phyloP scores from a whole-genome alignment of 176 grass and related monocot species.

The Poa pratensis region DNA sequence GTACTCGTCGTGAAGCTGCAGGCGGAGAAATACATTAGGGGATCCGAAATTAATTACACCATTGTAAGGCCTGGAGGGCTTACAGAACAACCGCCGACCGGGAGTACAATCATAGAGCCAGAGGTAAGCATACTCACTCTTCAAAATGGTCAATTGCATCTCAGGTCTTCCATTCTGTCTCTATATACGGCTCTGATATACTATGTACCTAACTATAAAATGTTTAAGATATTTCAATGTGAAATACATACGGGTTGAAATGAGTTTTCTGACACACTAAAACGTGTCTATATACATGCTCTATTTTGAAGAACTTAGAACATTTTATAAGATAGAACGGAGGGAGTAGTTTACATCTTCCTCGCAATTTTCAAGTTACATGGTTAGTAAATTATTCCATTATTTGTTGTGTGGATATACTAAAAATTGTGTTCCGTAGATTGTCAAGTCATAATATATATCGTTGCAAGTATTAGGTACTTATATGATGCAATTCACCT shows the following conservation, averaged over 20 bases:
- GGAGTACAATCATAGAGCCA: conserved; percentile 63
- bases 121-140: conserved; percentile 46
- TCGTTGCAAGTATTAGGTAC: background rate
- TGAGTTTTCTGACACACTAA: too few species aligned
- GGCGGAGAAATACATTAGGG: conserved; percentile 66
- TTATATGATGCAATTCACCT: background rate
- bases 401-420: background rate
- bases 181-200: conserved; percentile 5
- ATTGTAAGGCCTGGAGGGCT: conserved; percentile 78
- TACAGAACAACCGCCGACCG: conserved; percentile 56
- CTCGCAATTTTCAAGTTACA: background rate
- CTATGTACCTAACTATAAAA: too few species aligned
- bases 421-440: background rate
- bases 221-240: too few species aligned
- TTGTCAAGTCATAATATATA: background rate
- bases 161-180: background rate
- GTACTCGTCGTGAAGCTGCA: conserved; percentile 71
- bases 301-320: too few species aligned
- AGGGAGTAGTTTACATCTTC: too few species aligned
- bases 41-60: conserved; percentile 76
- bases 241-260: too few species aligned
- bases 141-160: background rate
- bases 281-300: too few species aligned
- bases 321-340: too few species aligned
- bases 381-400: background rate